A percentile compares a stretch with the other conserved stretches of the same genome.
phyloP scores from a whole-genome alignment of 2,329 filamentous ascomycete genomes.

The Penicillium palitans region DNA sequence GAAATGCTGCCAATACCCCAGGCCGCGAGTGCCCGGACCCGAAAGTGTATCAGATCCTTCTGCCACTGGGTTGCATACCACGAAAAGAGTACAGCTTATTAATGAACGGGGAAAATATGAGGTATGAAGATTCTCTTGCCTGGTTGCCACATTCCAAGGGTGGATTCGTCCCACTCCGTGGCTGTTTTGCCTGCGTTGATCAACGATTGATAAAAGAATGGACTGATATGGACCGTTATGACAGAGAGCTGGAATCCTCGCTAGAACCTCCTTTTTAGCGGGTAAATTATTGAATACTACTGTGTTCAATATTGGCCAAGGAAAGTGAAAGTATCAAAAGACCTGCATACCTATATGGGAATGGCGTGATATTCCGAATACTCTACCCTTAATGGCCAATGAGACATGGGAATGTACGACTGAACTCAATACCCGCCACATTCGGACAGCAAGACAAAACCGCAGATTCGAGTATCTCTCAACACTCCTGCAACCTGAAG shows the following conservation, averaged over 20 bases:
- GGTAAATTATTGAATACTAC: neutral
- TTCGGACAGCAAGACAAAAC: neutral
- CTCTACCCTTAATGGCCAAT: neutral
- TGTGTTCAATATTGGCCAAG: neutral
- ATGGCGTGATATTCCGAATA: neutral
- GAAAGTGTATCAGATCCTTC: neutral
- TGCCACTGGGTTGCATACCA: neutral
- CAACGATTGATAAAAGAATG: slow-evolving; percentile 7
- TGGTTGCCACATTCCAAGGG: slow-evolving; percentile 5
- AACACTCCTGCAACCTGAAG: neutral
- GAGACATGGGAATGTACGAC: neutral
- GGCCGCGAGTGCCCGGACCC: slow-evolving; percentile 4
- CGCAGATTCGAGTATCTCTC: neutral
- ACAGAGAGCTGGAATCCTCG: neutral
- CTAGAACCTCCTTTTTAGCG: neutral
- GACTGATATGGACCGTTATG: neutral
- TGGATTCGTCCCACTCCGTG: slow-evolving; percentile 7
- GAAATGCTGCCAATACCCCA: slow-evolving; percentile 7
- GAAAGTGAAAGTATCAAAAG: neutral
- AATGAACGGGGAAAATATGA: neutral
- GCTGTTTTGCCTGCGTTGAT: neutral
- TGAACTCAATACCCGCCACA: neutral
- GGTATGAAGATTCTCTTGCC: neutral
- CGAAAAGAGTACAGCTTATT: neutral
- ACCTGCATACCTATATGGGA: neutral